These are phyloP conservation scores for Pisolithus microcarpus DNA, from an alignment of 768 basidiomycete species.

Conservation along the genomic window DNA sequence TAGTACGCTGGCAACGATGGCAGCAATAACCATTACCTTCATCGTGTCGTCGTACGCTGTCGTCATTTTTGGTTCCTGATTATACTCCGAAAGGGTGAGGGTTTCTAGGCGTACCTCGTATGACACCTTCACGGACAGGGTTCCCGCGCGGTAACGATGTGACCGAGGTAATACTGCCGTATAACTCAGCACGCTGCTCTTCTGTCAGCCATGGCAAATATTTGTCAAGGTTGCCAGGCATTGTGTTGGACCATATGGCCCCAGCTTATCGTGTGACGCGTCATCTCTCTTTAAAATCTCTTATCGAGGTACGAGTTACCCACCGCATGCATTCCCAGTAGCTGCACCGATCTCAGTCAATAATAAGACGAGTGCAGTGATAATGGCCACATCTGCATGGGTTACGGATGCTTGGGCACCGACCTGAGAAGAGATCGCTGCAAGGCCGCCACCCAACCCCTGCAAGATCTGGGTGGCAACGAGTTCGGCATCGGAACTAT, in stretches of 20 bases:
- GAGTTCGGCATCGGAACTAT: slow-evolving; percentile 46
- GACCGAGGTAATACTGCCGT: slow-evolving; percentile 50
- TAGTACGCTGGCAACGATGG: slow-evolving; percentile 45
- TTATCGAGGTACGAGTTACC: slow-evolving; percentile 7
- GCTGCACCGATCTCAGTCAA: slow-evolving; percentile 64
- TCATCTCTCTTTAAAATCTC: slow-evolving; percentile 3
- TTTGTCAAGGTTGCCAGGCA: slow-evolving; percentile 54
- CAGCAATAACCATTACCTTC: slow-evolving; percentile 49
- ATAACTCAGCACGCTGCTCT: slow-evolving; percentile 39
- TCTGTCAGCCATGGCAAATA: slow-evolving; percentile 46
- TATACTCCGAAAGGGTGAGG: neutral
- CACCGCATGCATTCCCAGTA: slow-evolving; percentile 56
- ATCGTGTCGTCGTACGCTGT: slow-evolving; percentile 51
- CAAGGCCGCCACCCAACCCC: slow-evolving; percentile 69
- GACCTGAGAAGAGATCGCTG: slow-evolving; percentile 49
- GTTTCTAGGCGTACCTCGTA: slow-evolving; percentile 33
- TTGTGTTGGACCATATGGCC: slow-evolving; percentile 56
- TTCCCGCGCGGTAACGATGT: slow-evolving; percentile 40
- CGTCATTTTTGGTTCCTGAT: neutral
- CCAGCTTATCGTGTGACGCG: slow-evolving; percentile 34
- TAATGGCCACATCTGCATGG: slow-evolving; percentile 59
- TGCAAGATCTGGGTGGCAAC: slow-evolving; percentile 66
- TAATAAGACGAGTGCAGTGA: slow-evolving; percentile 60
- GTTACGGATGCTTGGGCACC: slow-evolving; percentile 60
- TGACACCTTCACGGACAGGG: slow-evolving; percentile 59